Evolutionary conservation across 805 yeast genomes (phyloP), one percentile per base, ranked within the genome.

Genomic region (Schwanniomyces pseudopolymorphus): DNA sequence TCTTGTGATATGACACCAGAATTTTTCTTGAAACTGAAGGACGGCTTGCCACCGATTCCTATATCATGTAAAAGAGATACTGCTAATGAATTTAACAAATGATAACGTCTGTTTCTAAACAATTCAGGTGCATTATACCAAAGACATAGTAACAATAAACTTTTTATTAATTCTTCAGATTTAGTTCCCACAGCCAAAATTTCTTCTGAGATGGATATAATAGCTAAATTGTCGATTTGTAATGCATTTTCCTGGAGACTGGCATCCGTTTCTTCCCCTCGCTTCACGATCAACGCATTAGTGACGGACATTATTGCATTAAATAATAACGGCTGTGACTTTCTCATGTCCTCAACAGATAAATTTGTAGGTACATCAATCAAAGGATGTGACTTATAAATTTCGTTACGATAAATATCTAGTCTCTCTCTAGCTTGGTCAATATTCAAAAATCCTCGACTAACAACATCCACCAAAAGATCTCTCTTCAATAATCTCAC

Each of bases 41-140:
- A 37, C 14, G 80, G 74, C 39, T 79, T 59, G 22, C 85, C 80
- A 20, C 81, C 80, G 4, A 89, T 74, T 0, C 96, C 96, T 44
- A 90, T 66, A 61, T 90, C 97, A 55, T 81, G 85, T 1, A 87
- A 76, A 64, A 90, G 71, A 3, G 85, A 73, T 11, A 84, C 80
- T 43, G 90, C 81, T 19, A 88, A 69, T 11, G 80, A 70, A 45
- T 81, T 80, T 51, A 88, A 75, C 43, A 89, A 69, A 59, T 87
- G 94, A 52, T 84, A 83, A 40, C 95, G 79, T 47, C 95, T 80
- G 55, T 86, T 87, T 52, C 83, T 87, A 53, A 87, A 87, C 54
- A 87, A 70, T 63, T 89, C 96, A 0, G 96, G 87, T 3, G 88
- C 79, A 53, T 86, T 87, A 60, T 89, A 89, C 96, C 96, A 90